phyloP scores from a whole-genome alignment of 768 basidiomycete species.

The Mycena leptocephala region DNA sequence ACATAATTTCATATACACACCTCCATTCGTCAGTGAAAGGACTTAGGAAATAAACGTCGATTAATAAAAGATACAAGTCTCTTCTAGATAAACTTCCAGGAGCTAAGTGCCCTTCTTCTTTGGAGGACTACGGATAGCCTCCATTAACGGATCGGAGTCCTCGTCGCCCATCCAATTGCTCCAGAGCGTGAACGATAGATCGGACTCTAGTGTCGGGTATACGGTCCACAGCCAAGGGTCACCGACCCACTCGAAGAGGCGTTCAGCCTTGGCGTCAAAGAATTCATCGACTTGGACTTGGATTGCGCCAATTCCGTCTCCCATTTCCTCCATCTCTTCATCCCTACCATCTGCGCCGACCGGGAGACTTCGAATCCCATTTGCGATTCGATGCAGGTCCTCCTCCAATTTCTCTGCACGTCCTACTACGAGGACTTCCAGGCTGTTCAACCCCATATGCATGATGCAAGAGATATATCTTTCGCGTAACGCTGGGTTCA shows the following conservation, averaged over 20 bases:
- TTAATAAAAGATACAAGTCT: too few species aligned
- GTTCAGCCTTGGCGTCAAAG: not conserved
- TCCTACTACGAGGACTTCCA: constrained; percentile 20
- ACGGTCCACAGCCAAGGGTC: constrained; percentile 25
- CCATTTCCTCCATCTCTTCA: not conserved
- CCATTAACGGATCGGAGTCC: not conserved
- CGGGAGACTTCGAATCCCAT: not conserved
- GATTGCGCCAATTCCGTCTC: too few species aligned
- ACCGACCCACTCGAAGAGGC: not conserved
- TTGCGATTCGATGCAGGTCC: constrained; percentile 23
- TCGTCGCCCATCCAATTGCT: not conserved
- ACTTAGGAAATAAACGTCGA: not conserved
- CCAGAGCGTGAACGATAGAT: constrained; percentile 23
- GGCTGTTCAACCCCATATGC: constrained; percentile 27
- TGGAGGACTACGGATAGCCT: constrained; percentile 20
- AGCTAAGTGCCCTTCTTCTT: not conserved
- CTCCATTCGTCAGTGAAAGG: too few species aligned
- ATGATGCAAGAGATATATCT: not conserved
- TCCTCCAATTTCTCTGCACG: constrained; percentile 5
- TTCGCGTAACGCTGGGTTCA: not conserved
- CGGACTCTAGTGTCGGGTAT: not conserved
- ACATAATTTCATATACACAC: too few species aligned
- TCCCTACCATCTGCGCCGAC: too few species aligned
- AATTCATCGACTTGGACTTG: too few species aligned
- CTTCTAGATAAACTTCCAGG: too few species aligned